Evolutionary conservation across 805 yeast species (phyloP).

Genomic region (Isabelozyma gotoi): DNA sequence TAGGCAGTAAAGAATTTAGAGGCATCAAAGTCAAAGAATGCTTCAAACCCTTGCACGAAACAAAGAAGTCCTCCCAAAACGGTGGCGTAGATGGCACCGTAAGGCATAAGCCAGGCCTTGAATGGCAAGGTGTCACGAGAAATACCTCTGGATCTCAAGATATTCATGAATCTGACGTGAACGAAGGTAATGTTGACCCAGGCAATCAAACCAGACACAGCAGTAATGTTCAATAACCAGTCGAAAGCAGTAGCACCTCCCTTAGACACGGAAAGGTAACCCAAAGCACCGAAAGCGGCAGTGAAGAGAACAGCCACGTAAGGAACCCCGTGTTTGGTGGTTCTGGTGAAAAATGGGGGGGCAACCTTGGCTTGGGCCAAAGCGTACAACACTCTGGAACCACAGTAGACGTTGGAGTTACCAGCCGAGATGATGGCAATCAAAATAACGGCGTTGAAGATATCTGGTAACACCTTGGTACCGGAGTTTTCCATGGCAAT

Average conservation of each 20-base stretch:
- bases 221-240: slow-evolving; percentile 76
- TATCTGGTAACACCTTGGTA: slow-evolving; percentile 62
- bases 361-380: slow-evolving; percentile 60
- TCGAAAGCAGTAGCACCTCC: slow-evolving; percentile 60
- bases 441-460: slow-evolving; percentile 70
- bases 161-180: slow-evolving; percentile 69
- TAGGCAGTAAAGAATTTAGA: slow-evolving; percentile 67
- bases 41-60: slow-evolving; percentile 70
- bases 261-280: slow-evolving; percentile 54
- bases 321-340: slow-evolving; percentile 64
- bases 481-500: slow-evolving; percentile 71
- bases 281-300: slow-evolving; percentile 61
- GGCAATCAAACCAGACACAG: slow-evolving; percentile 71
- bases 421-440: slow-evolving; percentile 75
- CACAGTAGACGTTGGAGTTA: slow-evolving; percentile 71
- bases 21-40: slow-evolving; percentile 57
- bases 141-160: slow-evolving; percentile 61
- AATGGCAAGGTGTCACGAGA: slow-evolving; percentile 70
- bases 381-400: slow-evolving; percentile 67
- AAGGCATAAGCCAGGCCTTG: slow-evolving; percentile 73
- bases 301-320: slow-evolving; percentile 55
- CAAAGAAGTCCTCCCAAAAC: slow-evolving; percentile 54
- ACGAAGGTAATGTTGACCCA: slow-evolving; percentile 67
- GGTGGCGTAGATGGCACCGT: slow-evolving; percentile 61
- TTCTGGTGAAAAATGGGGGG: slow-evolving; percentile 48